These are phyloP conservation scores for Pseudogymnoascus sp. DNA, from an alignment of 2,329 filamentous ascomycete species.

Conservation along the genomic window DNA sequence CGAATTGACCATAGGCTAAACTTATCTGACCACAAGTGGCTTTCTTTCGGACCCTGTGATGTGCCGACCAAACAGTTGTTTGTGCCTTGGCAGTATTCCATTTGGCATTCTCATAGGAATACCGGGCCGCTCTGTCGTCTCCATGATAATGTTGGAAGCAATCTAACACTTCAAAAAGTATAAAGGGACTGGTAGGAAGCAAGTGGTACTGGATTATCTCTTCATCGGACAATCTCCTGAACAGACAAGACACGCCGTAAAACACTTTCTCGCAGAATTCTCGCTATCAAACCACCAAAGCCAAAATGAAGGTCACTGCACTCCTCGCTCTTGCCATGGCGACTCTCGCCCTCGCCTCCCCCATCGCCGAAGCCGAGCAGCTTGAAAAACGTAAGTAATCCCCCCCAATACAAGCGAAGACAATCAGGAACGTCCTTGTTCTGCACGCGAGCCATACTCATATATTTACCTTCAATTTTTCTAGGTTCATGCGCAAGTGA, in stretches of 20 bases:
- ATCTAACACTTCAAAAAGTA: not conserved
- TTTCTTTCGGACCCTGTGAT: not conserved
- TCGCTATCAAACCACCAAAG: not conserved
- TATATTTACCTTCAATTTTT: not conserved
- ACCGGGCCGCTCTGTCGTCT: not conserved
- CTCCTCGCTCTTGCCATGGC: not conserved
- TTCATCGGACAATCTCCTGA: not conserved
- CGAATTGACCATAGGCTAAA: not conserved
- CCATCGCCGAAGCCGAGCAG: not conserved
- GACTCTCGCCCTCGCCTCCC: not conserved
- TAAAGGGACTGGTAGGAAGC: not conserved
- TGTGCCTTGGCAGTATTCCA: not conserved
- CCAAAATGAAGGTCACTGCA: not conserved
- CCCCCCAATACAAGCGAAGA: not conserved
- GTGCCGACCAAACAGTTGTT: not conserved
- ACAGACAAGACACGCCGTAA: not conserved
- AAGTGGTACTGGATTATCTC: not conserved
- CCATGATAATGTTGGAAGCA: not conserved
- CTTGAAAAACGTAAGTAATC: not conserved
- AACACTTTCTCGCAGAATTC: not conserved
- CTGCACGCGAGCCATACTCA: not conserved
- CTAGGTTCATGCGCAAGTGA: not conserved
- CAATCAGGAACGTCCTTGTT: not conserved
- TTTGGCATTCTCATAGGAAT: not conserved
- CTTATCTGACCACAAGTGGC: not conserved